These are phyloP conservation scores for Sporisorium reilianum DNA, from an alignment of 1,284 basidiomycete species.

Conservation along the genomic window DNA sequence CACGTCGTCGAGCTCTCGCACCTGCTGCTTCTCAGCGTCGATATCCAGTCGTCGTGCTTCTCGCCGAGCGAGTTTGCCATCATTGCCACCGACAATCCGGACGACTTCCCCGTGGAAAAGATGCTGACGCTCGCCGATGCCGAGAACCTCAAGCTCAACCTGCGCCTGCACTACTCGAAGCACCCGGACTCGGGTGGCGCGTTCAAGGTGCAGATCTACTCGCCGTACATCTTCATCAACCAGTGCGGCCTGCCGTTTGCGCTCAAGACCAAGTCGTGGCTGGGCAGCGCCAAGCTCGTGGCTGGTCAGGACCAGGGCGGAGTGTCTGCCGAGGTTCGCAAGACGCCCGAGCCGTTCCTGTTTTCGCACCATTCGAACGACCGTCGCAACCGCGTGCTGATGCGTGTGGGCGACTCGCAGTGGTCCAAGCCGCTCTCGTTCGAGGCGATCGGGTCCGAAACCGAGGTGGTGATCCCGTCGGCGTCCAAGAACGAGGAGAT, in stretches of 20 bases:
- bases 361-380: slow-evolving; percentile 85
- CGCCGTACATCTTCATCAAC: slow-evolving; percentile 91
- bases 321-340: slow-evolving; percentile 67
- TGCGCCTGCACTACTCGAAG: slow-evolving; percentile 82
- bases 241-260: slow-evolving; percentile 90
- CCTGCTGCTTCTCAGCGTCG: slow-evolving; percentile 89
- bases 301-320: slow-evolving; percentile 77
- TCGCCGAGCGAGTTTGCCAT: slow-evolving; percentile 98
- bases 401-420: slow-evolving; percentile 85
- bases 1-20: slow-evolving; percentile 97
- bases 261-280: slow-evolving; percentile 80
- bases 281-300: slow-evolving; percentile 81
- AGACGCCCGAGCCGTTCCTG: slow-evolving; percentile 72
- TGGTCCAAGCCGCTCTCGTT: slow-evolving; percentile 79
- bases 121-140: slow-evolving; percentile 81
- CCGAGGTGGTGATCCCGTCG: slow-evolving; percentile 81
- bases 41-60: slow-evolving; percentile 84
- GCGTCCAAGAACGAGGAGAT: slow-evolving; percentile 80
- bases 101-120: slow-evolving; percentile 87
- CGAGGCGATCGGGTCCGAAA: slow-evolving; percentile 91
- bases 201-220: slow-evolving; percentile 96
- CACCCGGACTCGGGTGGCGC: slow-evolving; percentile 95
- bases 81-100: slow-evolving; percentile 92
- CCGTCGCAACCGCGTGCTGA: slow-evolving; percentile 84
- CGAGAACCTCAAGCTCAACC: slow-evolving; percentile 81